These are phyloP conservation scores for Saturnispora halmiae DNA, from an alignment of 805 yeast species.

Conservation along the genomic window DNA sequence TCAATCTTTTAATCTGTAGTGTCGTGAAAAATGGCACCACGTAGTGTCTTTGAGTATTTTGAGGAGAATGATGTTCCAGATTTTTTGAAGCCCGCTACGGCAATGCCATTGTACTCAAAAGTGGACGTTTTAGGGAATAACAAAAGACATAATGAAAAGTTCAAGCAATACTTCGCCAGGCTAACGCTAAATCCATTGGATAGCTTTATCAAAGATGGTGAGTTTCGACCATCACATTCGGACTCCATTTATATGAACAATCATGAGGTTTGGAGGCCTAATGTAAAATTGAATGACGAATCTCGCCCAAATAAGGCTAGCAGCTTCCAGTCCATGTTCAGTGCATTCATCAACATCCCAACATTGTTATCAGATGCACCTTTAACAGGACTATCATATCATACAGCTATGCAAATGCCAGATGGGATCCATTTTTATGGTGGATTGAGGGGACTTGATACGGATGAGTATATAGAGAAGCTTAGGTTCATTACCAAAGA, in stretches of 20 bases:
- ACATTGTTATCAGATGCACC: slow-evolving; percentile 31
- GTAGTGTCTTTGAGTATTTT: not conserved
- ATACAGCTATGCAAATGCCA: slow-evolving; percentile 33
- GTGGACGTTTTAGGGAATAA: not conserved
- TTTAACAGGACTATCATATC: slow-evolving; percentile 37
- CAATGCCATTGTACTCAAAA: slow-evolving; percentile 5
- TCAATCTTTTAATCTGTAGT: not conserved
- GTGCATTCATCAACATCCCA: slow-evolving; percentile 26
- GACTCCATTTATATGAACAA: slow-evolving; percentile 2
- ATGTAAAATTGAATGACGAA: not conserved
- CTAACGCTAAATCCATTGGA: slow-evolving; percentile 4
- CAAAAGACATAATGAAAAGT: slow-evolving; percentile 12
- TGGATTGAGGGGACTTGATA: slow-evolving; percentile 29
- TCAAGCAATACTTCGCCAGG: slow-evolving; percentile 20
- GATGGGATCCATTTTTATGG: slow-evolving; percentile 36
- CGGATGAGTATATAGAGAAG: slow-evolving; percentile 20
- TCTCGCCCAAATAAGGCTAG: not conserved
- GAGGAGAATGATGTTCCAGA: not conserved
- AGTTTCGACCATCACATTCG: slow-evolving; percentile 2
- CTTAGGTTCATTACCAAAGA: slow-evolving; percentile 25
- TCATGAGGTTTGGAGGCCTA: slow-evolving; percentile 13
- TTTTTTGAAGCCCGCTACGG: slow-evolving; percentile 4
- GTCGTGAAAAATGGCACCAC: not conserved
- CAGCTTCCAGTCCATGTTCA: slow-evolving; percentile 13
- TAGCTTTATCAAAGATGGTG: not conserved